Evolutionary conservation across 176 grass and related monocot genomes (phyloP).

Genomic region (Pontederia paniculata): DNA sequence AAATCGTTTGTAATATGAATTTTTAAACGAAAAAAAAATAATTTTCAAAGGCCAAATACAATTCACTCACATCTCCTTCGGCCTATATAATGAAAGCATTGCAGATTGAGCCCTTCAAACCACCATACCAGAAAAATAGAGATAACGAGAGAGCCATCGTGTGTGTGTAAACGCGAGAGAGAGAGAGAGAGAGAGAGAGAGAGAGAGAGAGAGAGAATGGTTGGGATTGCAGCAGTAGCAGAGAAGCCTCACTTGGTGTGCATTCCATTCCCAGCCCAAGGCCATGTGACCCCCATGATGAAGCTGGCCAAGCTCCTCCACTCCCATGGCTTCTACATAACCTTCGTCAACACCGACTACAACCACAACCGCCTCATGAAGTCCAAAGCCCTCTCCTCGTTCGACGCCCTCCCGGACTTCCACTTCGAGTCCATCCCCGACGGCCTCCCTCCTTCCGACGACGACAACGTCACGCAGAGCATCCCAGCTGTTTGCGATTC

Average conservation of each 20-base stretch:
- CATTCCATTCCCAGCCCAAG: conserved; percentile 3
- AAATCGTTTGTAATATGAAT: too few relatives aligned
- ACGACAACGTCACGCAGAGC: not conserved
- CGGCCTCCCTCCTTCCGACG: not conserved
- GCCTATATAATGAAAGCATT: too few relatives aligned
- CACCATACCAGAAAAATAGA: too few relatives aligned
- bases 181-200: too few relatives aligned
- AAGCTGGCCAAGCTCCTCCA: conserved; percentile 14
- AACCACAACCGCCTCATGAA: conserved; percentile 43
- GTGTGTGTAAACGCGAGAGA: too few relatives aligned
- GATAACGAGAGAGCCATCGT: too few relatives aligned
- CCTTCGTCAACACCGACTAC: conserved; percentile 53
- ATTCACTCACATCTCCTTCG: too few relatives aligned
- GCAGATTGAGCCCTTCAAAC: too few relatives aligned
- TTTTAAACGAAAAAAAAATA: too few relatives aligned
- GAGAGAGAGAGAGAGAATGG: not conserved
- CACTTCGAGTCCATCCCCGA: conserved; percentile 6
- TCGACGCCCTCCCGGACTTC: conserved; percentile 5
- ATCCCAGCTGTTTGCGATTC: not conserved
- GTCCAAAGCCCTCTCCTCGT: not conserved
- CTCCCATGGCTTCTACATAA: conserved; percentile 33
- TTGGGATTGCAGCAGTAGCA: not conserved
- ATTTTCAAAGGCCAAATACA: too few relatives aligned
- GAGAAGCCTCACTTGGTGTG: conserved; percentile 1
- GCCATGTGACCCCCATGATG: conserved; percentile 8